A percentile compares a stretch with the other conserved stretches of the same genome.
These are phyloP conservation scores for Starmerella khaoyaiensis DNA, from an alignment of 805 yeast genomes.

Conservation along the genomic window DNA sequence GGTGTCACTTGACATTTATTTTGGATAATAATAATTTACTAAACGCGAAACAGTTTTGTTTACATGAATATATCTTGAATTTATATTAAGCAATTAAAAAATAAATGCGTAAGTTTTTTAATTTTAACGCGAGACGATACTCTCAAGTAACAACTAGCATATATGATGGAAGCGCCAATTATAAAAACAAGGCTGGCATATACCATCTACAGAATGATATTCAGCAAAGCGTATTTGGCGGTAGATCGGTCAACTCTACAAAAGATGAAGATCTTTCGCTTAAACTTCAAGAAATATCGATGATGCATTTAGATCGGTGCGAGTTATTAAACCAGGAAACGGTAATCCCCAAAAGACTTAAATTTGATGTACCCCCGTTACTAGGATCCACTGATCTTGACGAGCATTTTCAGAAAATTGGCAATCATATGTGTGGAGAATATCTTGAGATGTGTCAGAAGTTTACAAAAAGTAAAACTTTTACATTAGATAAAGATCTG, in stretches of 20 bases:
- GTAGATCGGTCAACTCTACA: background rate
- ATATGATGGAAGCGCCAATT: too few species aligned
- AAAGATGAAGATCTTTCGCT: background rate
- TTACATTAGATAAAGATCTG: slow-evolving; percentile 14
- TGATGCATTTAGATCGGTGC: slow-evolving; percentile 13
- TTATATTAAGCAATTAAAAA: too few species aligned
- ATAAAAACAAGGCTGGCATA: slow-evolving; percentile 27
- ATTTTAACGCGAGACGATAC: too few species aligned
- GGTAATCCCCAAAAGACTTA: slow-evolving; percentile 7
- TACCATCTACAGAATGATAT: slow-evolving; percentile 21
- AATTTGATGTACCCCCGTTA: slow-evolving; percentile 45
- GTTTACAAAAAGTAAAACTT: slow-evolving; percentile 31
- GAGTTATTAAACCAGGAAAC: slow-evolving; percentile 18
- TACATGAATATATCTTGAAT: too few species aligned
- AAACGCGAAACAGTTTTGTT: too few species aligned
- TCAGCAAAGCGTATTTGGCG: slow-evolving; percentile 8
- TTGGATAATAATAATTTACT: too few species aligned
- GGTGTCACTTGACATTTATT: too few species aligned
- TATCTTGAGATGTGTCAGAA: slow-evolving; percentile 41
- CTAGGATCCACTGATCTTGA: slow-evolving; percentile 54
- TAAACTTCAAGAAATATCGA: background rate
- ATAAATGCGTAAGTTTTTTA: too few species aligned
- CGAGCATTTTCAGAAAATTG: slow-evolving; percentile 69
- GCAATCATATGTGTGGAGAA: slow-evolving; percentile 44
- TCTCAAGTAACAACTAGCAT: too few species aligned